These are phyloP conservation scores for Yueomyces sp. DNA, from an alignment of 805 yeast species.

Conservation along the genomic window DNA sequence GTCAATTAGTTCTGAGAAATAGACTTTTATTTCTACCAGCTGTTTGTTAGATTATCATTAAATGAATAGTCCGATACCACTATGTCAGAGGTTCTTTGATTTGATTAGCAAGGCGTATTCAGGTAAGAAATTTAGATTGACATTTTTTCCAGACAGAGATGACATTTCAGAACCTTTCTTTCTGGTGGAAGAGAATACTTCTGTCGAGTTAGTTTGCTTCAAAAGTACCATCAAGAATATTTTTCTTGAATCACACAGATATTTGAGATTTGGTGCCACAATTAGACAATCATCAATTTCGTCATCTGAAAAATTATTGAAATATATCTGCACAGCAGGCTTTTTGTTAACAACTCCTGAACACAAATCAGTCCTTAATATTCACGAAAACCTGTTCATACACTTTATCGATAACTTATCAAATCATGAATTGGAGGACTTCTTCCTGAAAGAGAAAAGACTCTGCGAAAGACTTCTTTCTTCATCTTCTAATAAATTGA, in stretches of 20 bases:
- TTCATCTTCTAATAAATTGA: constrained; percentile 23
- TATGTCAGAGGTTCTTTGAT: no score
- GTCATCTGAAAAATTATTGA: constrained; percentile 2
- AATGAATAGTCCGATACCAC: no score
- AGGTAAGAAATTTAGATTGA: background rate
- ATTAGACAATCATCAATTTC: background rate
- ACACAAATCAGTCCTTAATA: constrained; percentile 21
- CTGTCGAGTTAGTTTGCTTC: constrained; percentile 25
- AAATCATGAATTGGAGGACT: background rate
- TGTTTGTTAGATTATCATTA: no score
- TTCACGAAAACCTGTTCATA: constrained; percentile 18
- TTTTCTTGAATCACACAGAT: constrained; percentile 21
- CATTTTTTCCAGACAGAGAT: constrained; percentile 11
- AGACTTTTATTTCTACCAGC: no score
- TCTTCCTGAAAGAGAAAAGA: constrained; percentile 10
- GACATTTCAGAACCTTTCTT: constrained; percentile 3
- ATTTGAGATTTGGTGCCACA: no score
- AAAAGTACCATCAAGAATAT: constrained; percentile 18
- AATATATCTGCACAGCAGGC: constrained; percentile 18
- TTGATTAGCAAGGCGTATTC: no score
- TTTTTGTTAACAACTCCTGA: constrained; percentile 26
- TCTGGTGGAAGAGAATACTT: constrained; percentile 3
- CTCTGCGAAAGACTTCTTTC: constrained; percentile 16
- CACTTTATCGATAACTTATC: constrained; percentile 2
- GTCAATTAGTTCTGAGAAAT: no score